Evolutionary conservation across 73 alveolate species (phyloP).

Genomic region (Tetrahymena elliotti): DNA sequence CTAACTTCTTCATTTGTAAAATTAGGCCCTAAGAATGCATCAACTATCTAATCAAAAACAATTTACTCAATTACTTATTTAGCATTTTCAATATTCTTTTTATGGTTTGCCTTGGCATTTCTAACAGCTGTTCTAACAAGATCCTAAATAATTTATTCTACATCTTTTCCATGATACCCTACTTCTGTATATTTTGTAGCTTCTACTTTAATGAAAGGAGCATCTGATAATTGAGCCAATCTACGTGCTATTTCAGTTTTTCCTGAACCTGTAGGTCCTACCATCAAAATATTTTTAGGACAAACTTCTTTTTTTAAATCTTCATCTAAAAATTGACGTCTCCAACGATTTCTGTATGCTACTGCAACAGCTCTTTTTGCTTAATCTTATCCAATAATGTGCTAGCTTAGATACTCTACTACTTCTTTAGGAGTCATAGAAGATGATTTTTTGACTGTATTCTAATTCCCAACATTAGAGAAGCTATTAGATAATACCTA

Average conservation of each 20-base stretch:
- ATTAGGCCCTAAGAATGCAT: slow-evolving; percentile 48
- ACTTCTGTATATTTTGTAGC: slow-evolving; percentile 79
- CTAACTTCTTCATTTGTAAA: slow-evolving; percentile 1
- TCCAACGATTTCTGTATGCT: slow-evolving; percentile 46
- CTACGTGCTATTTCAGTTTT: slow-evolving; percentile 68
- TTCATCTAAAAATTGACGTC: slow-evolving; percentile 38
- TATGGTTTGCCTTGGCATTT: slow-evolving; percentile 11
- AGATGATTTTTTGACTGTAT: background rate
- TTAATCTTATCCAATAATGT: slow-evolving; percentile 32
- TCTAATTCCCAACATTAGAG: background rate
- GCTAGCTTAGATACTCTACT: slow-evolving; percentile 30
- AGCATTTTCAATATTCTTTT: background rate
- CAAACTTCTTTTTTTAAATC: slow-evolving; percentile 49
- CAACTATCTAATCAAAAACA: slow-evolving; percentile 34
- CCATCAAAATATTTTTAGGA: slow-evolving; percentile 60
- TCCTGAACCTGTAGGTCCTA: slow-evolving; percentile 71
- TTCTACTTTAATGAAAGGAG: slow-evolving; percentile 75
- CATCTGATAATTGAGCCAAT: slow-evolving; percentile 57
- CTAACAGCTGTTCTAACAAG: slow-evolving; percentile 28
- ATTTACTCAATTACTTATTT: slow-evolving; percentile 13
- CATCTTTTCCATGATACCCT: slow-evolving; percentile 73
- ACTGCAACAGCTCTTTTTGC: slow-evolving; percentile 52
- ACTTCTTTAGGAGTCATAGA: slow-evolving; percentile 37
- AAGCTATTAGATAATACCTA: background rate
- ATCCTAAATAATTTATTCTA: slow-evolving; percentile 53